Conservation (phyloP, 768 basidiomycete species). For the Lentinula detonsa region DNA sequence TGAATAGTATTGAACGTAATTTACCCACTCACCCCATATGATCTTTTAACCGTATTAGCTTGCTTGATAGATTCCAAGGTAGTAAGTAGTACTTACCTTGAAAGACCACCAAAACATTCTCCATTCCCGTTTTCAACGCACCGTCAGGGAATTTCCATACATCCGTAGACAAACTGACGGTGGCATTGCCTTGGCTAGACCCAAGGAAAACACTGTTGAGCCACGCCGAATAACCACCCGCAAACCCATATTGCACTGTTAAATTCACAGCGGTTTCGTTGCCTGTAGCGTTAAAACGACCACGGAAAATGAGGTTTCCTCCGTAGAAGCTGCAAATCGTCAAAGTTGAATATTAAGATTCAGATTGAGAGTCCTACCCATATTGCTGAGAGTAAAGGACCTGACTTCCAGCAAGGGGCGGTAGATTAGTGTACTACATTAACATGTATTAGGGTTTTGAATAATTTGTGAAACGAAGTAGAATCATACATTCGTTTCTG, state of each 20-base stretch:
- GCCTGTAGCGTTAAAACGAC: conserved; percentile 44
- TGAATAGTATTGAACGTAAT: background rate
- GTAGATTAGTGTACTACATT: conserved; percentile 42
- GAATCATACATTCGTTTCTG: conserved; percentile 35
- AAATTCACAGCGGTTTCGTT: conserved; percentile 38
- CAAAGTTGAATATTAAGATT: background rate
- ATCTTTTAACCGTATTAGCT: conserved; percentile 20
- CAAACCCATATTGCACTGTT: conserved; percentile 43
- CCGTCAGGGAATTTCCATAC: conserved; percentile 33
- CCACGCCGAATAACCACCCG: conserved; percentile 48
- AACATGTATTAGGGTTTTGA: background rate
- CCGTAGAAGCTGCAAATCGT: conserved; percentile 37
- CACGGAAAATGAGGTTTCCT: conserved; percentile 46
- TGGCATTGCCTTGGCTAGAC: conserved; percentile 36
- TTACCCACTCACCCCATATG: conserved; percentile 35
- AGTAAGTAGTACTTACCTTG: conserved; percentile 19
- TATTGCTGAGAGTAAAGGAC: conserved; percentile 51
- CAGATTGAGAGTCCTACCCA: conserved; percentile 24
- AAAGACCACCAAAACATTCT: conserved; percentile 37
- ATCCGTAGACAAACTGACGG: conserved; percentile 36
- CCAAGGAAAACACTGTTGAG: conserved; percentile 44
- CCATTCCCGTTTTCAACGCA: conserved; percentile 25
- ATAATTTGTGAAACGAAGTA: background rate
- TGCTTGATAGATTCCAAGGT: background rate
- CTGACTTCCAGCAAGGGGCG: conserved; percentile 32